phyloP scores from a whole-genome alignment of 306 rosid species.

The Abrus precatorius region DNA sequence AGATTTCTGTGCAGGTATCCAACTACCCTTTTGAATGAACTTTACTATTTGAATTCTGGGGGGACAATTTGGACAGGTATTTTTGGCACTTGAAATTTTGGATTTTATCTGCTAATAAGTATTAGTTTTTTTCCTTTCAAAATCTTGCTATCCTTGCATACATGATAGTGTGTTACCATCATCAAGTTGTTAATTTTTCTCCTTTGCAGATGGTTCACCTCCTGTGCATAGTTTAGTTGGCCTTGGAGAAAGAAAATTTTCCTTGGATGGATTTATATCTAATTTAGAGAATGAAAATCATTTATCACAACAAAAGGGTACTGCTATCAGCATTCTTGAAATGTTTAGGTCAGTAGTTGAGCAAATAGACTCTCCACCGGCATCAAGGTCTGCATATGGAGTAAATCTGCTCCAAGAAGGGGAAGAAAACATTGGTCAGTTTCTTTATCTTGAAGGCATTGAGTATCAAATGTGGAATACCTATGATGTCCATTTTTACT shows the following conservation, averaged over 20 bases:
- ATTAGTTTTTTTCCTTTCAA: slow-evolving; percentile 28
- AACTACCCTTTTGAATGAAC: slow-evolving; percentile 89
- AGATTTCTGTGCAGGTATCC: slow-evolving; percentile 79
- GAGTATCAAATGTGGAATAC: slow-evolving; percentile 99
- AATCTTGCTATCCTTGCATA: slow-evolving; percentile 13
- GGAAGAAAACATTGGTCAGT: slow-evolving; percentile 95
- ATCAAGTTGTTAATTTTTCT: slow-evolving; percentile 13
- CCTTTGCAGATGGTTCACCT: slow-evolving; percentile 77
- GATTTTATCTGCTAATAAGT: slow-evolving; percentile 8
- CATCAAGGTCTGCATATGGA: slow-evolving; percentile 83
- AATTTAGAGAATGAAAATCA: slow-evolving; percentile 52
- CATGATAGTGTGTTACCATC: slow-evolving; percentile 27
- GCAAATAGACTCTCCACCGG: slow-evolving; percentile 59
- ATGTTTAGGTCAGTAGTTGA: slow-evolving; percentile 74
- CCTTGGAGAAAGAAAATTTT: slow-evolving; percentile 69
- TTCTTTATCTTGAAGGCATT: slow-evolving; percentile 89
- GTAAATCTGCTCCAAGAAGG: slow-evolving; percentile 84
- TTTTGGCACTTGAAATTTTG: slow-evolving; percentile 29
- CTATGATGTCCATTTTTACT: slow-evolving; percentile 91
- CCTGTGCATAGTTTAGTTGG: slow-evolving; percentile 65
- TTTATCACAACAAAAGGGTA: slow-evolving; percentile 60
- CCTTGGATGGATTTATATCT: slow-evolving; percentile 67
- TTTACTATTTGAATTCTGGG: slow-evolving; percentile 89
- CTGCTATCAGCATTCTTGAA: slow-evolving; percentile 81
- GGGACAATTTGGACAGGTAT: slow-evolving; percentile 97